Evolutionary conservation across 768 basidiomycete species (phyloP).

Genomic region (Leucosporidium scottii): DNA sequence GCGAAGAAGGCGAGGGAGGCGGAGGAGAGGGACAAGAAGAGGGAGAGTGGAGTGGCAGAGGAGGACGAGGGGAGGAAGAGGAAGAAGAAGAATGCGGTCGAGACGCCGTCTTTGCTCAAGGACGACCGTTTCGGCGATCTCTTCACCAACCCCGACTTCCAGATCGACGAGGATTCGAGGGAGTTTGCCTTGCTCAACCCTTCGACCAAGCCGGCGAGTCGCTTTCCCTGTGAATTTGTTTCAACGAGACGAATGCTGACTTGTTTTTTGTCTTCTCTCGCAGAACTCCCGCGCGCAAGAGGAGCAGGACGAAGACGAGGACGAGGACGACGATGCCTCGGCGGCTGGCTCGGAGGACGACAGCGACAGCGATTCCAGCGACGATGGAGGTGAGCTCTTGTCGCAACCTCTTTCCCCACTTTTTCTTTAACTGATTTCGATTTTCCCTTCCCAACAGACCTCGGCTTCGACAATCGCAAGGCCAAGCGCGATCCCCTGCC

Average conservation of each 20-base stretch:
- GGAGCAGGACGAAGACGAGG: slow-evolving; percentile 60
- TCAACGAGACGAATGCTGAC: background rate
- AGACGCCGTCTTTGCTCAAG: slow-evolving; percentile 53
- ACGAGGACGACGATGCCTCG: slow-evolving; percentile 31
- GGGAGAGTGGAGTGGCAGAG: slow-evolving; percentile 25
- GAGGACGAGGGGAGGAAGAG: slow-evolving; percentile 49
- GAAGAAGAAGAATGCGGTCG: slow-evolving; percentile 43
- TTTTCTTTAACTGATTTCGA: background rate
- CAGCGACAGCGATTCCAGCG: slow-evolving; percentile 43
- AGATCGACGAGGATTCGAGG: slow-evolving; percentile 77
- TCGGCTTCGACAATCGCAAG: slow-evolving; percentile 32
- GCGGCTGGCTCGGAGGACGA: slow-evolving; percentile 41
- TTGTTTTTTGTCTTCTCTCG: slow-evolving; percentile 2
- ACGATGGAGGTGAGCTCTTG: slow-evolving; percentile 44
- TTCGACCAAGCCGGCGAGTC: slow-evolving; percentile 48
- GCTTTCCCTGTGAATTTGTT: no score
- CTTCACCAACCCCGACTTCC: slow-evolving; percentile 84
- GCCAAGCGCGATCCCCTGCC: slow-evolving; percentile 51
- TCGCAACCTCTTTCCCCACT: slow-evolving; percentile 14
- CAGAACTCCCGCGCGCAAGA: slow-evolving; percentile 56
- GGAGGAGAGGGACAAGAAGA: slow-evolving; percentile 34
- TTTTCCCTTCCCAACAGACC: slow-evolving; percentile 23
- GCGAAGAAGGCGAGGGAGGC: slow-evolving; percentile 68
- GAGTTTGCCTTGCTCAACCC: slow-evolving; percentile 94
- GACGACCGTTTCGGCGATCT: slow-evolving; percentile 86